Evolutionary conservation across 2,329 filamentous ascomycete genomes (phyloP), one percentile per base, ranked within the genome.

Genomic region (Ambrosiella xylebori): DNA sequence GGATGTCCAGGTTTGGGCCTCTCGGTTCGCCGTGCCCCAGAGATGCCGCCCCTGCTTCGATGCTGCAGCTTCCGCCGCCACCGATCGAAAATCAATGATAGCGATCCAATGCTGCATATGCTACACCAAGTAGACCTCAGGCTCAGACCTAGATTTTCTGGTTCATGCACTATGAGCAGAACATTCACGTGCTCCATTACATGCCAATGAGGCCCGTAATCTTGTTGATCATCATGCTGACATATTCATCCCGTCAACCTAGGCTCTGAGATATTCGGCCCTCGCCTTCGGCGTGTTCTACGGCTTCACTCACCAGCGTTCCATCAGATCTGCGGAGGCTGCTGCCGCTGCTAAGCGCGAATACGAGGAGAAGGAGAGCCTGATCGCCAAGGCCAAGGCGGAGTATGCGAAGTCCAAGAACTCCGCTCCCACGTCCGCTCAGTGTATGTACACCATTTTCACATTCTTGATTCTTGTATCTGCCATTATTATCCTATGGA

Each of bases 201-300:
- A 35, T 35, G 9, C 19, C 27, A 3, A 11, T n/a, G 47, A 36
- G 27, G 47, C 13, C 47, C 8, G 13, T 35, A 19, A 7, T 51
- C 47, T n/a, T 27, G 9, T 27, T 3, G 39, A 41, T 35, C 47
- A 12, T 9, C 8, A 6, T 19, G 47, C 47, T 51, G 47, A 51
- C 47, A 51, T 36, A 51, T 36, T 36, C 3, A 19, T 35, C 13
- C 13, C 47, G 12, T 38, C 5, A 17, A 50, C 66, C 56, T 72
- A 98, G 93, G 91, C 98, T 73, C 81, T 97, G 73, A 90, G 93
- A 75, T 98, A 91, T 80, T 91, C 89, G 69, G 90, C 90, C 70
- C 86, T 98, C 65, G 86, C 84, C 68, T 78, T 88, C 68, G 93
- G 93, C 71, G 76, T 97, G 70, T 84, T 95, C 75, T 98, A 98